Evolutionary conservation across 2,329 filamentous ascomycete genomes (phyloP), one percentile per base, ranked within the genome.

Genomic region (Colletotrichum neosansevieriae): DNA sequence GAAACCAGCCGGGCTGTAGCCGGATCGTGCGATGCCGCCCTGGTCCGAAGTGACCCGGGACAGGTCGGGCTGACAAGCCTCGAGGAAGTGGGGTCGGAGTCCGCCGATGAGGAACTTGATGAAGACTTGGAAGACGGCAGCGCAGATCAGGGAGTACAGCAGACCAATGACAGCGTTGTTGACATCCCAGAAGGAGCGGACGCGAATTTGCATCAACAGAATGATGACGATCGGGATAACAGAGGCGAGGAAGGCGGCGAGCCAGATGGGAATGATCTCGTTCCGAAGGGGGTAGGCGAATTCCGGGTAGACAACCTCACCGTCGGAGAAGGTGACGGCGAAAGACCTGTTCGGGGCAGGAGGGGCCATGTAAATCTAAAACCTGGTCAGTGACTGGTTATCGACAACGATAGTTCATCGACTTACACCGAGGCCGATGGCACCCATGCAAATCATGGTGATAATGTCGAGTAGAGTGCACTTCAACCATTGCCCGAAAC

Each of bases 61-160:
- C n/a, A 86, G 75, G 63, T 84, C 84, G 1, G 90, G 91, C 76
- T 90, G 86, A 84, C 91, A 93, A 60, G 92, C 90, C 21, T 83
- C 84, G 19, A 93, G 83, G 80, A 93, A 93, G 76, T 92, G 89
- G 1, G 91, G 91, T n/a, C 90, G 85, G 19, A 91, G 80, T 13
- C 91, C 91, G 13, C 91, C 91, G 70, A 94, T 92, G 47, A 93
- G 85, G 85, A 87, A 91, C 79, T 94, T 94, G 76, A 93, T 74
- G 74, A 93, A 90, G 72, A 93, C 91, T 74, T 94, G 91, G 80
- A 94, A 92, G 57, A 93, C 87, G n/a, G 90, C 89, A 3, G 89
- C 89, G 6, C 85, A 83, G 78, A 93, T 91, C 70, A 93, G 84
- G 0, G 87, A 84, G 81, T 93, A 93, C 0, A 93, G 79, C 0